phyloP scores from a whole-genome alignment of 2,329 filamentous ascomycete genomes.

The Endoconidiophora polonica region DNA sequence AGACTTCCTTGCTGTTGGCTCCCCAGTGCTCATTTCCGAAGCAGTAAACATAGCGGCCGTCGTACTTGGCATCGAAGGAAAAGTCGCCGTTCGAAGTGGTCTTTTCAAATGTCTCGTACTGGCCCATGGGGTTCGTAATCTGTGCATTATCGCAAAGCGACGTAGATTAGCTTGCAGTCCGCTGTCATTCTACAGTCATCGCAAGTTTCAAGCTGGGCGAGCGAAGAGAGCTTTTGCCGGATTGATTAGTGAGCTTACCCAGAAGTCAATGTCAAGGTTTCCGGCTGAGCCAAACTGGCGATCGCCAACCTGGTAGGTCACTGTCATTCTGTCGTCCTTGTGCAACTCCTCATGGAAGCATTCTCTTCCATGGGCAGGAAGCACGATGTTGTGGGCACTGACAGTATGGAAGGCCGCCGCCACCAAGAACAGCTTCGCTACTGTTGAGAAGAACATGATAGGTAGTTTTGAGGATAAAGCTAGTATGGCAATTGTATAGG shows the following conservation, averaged over 20 bases:
- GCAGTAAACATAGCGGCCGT: slow-evolving; percentile 91
- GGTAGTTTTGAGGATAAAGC: neutral
- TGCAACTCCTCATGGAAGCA: slow-evolving; percentile 94
- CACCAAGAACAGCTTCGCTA: slow-evolving; percentile 28
- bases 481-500: neutral
- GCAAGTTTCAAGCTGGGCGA: neutral
- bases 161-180: neutral
- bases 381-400: slow-evolving; percentile 86
- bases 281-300: slow-evolving; percentile 87
- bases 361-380: slow-evolving; percentile 82
- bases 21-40: slow-evolving; percentile 99
- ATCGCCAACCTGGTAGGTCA: slow-evolving; percentile 96
- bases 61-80: slow-evolving; percentile 67
- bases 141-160: slow-evolving; percentile 18
- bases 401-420: slow-evolving; percentile 36
- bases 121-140: slow-evolving; percentile 63
- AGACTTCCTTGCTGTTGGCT: slow-evolving; percentile 90
- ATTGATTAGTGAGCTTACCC: slow-evolving; percentile 40
- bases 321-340: slow-evolving; percentile 92
- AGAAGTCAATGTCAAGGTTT: slow-evolving; percentile 94
- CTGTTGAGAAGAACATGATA: slow-evolving; percentile 28
- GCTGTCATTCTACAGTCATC: neutral
- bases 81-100: slow-evolving; percentile 80
- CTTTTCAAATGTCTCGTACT: slow-evolving; percentile 66
- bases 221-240: neutral